Conservation (phyloP, 139 green algal species). For the Marvania coccoides region DNA sequence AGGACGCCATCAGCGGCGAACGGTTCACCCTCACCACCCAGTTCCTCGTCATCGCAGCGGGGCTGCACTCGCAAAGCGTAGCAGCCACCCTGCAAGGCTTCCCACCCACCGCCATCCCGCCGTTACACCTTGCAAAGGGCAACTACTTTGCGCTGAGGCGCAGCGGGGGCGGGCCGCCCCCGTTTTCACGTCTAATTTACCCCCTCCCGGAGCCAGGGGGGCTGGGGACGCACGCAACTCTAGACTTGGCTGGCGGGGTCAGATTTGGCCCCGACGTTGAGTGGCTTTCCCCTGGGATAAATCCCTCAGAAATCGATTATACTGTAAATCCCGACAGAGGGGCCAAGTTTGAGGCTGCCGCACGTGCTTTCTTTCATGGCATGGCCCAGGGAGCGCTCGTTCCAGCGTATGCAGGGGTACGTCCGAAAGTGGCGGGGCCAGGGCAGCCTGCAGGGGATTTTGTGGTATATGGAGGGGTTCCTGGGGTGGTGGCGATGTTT, state of each 20-base stretch:
- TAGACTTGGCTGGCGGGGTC: conserved; percentile 67
- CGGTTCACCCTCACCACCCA: conserved; percentile 10
- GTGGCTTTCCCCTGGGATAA: conserved; percentile 4
- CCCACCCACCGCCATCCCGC: conserved; percentile 32
- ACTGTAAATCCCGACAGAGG: conserved; percentile 40
- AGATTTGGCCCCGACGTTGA: conserved; percentile 91
- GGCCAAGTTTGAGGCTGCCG: conserved; percentile 44
- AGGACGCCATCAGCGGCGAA: conserved; percentile 29
- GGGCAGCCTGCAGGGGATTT: conserved; percentile 61
- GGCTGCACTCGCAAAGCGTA: conserved; percentile 35
- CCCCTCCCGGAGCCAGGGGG: conserved; percentile 71
- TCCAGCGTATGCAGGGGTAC: conserved; percentile 55
- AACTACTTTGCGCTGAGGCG: conserved; percentile 41
- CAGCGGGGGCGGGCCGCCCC: conserved; percentile 14
- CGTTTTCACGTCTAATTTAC: conserved; percentile 78
- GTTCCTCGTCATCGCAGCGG: conserved; percentile 56
- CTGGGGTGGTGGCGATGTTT: conserved; percentile 64
- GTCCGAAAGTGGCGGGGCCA: conserved; percentile 48
- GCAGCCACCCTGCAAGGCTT: conserved; percentile 32
- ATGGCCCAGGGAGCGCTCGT: conserved; percentile 56
- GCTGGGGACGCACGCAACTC: conserved; percentile 80
- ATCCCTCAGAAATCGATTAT: conserved; percentile 44
- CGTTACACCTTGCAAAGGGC: conserved; percentile 48
- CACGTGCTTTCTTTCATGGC: conserved; percentile 66
- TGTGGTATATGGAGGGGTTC: conserved; percentile 31